Conservation (phyloP, 2,329 filamentous ascomycete species). For the Talaromyces piceae region DNA sequence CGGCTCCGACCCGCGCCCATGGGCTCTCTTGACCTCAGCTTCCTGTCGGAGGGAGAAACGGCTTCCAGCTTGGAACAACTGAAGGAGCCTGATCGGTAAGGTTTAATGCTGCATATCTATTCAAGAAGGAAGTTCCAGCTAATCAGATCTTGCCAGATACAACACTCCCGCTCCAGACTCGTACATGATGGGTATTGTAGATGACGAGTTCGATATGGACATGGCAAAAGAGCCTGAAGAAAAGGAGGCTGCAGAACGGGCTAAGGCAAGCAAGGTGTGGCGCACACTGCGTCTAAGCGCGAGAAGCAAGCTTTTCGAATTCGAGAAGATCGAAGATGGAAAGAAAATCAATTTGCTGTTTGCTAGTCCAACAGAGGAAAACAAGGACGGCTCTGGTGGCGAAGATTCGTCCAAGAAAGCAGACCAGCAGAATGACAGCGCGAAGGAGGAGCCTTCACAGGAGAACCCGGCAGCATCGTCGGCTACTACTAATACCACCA, state of each 20-base stretch:
- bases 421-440: background rate
- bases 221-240: constrained; percentile 63
- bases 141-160: constrained; percentile 45
- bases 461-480: background rate
- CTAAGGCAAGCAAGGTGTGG: constrained; percentile 86
- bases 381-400: constrained; percentile 19
- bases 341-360: constrained; percentile 56
- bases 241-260: constrained; percentile 53
- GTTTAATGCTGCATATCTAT: background rate
- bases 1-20: constrained; percentile 61
- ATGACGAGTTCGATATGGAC: constrained; percentile 78
- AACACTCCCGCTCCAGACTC: constrained; percentile 60
- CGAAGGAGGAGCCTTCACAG: constrained; percentile 3
- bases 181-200: constrained; percentile 66
- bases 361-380: constrained; percentile 20
- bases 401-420: constrained; percentile 19
- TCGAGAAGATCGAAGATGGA: constrained; percentile 82
- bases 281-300: constrained; percentile 75
- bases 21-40: constrained; percentile 68
- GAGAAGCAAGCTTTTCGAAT: constrained; percentile 62
- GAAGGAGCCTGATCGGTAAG: constrained; percentile 52
- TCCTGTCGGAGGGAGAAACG: constrained; percentile 61
- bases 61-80: constrained; percentile 61
- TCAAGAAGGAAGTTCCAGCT: background rate
- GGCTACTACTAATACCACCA: background rate